Evolutionary conservation across 495 filamentous ascomycete genomes (phyloP).

Genomic region (Cenococcum geophilum): DNA sequence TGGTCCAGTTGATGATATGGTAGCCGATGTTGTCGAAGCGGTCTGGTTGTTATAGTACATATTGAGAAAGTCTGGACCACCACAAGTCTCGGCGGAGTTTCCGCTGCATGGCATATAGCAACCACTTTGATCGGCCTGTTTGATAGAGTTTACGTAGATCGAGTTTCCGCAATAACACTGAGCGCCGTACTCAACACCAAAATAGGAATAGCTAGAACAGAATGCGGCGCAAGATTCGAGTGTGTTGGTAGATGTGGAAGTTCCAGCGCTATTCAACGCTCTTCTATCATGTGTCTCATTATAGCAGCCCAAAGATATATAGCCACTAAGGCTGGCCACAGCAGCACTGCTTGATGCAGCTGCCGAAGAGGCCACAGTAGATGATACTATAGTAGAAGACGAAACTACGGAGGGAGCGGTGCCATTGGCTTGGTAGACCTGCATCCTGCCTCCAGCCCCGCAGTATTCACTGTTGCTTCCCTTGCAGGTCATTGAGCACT

Average conservation of each 20-base stretch:
- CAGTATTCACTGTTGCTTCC: conserved; percentile 28
- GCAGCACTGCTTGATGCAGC: background rate
- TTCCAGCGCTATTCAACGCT: conserved; percentile 10
- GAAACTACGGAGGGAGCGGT: background rate
- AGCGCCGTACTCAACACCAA: conserved; percentile 35
- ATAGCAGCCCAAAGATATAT: conserved; percentile 17
- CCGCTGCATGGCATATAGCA: conserved; percentile 6
- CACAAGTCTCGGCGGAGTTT: conserved; percentile 1
- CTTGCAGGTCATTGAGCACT: conserved; percentile 25
- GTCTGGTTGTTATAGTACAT: conserved; percentile 2
- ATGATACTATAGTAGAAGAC: conserved; percentile 2
- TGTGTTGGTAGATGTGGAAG: conserved; percentile 7
- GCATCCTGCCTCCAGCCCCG: conserved; percentile 19
- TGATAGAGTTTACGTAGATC: conserved; percentile 1
- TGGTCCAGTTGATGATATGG: conserved; percentile 1
- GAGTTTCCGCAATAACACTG: conserved; percentile 40
- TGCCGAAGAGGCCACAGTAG: background rate
- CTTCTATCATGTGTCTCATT: conserved; percentile 13
- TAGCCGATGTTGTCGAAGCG: background rate
- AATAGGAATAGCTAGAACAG: conserved; percentile 34
- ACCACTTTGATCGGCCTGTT: background rate
- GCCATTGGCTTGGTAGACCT: conserved; percentile 20
- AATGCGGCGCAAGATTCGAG: conserved; percentile 29
- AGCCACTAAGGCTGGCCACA: background rate
- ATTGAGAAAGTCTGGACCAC: conserved; percentile 4